phyloP scores from a whole-genome alignment of 1,284 basidiomycete genomes.

The Neonothopanus nambi region DNA sequence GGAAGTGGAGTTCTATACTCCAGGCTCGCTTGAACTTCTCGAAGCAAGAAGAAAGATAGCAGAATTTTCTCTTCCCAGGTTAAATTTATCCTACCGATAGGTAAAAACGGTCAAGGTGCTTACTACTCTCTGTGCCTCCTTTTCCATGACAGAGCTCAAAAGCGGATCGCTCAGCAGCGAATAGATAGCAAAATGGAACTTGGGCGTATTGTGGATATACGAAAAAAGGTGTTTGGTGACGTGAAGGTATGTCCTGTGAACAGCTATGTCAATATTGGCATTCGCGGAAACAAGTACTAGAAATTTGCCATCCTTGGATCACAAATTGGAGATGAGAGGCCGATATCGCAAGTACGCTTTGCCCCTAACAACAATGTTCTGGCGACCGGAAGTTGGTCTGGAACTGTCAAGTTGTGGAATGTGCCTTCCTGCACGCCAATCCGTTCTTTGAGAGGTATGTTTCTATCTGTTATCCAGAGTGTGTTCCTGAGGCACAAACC shows the following conservation, averaged over 20 bases:
- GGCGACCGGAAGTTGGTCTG: conserved; percentile 95
- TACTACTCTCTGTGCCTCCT: conserved; percentile 50
- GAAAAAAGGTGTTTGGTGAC: conserved; percentile 86
- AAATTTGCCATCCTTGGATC: conserved; percentile 92
- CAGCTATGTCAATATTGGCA: background rate
- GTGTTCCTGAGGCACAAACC: conserved; percentile 12
- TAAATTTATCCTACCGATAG: conserved; percentile 57
- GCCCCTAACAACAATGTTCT: conserved; percentile 88
- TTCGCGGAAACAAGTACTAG: conserved; percentile 43
- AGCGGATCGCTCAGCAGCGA: conserved; percentile 86
- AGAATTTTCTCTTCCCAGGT: conserved; percentile 92
- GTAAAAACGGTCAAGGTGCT: conserved; percentile 70
- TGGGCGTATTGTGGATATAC: conserved; percentile 85
- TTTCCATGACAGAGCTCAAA: conserved; percentile 78
- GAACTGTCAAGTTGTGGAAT: conserved; percentile 93
- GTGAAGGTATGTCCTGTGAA: conserved; percentile 68
- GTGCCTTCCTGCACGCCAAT: conserved; percentile 86
- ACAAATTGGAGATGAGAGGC: conserved; percentile 96
- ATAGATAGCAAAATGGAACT: conserved; percentile 88
- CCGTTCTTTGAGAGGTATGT: conserved; percentile 67
- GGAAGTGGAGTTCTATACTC: conserved; percentile 96
- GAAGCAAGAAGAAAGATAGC: conserved; percentile 84
- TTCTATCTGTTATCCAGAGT: background rate
- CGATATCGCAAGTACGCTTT: conserved; percentile 92
- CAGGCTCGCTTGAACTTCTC: conserved; percentile 84